Conservation (phyloP, 345 rosid species). For the Laguncularia racemosa region DNA sequence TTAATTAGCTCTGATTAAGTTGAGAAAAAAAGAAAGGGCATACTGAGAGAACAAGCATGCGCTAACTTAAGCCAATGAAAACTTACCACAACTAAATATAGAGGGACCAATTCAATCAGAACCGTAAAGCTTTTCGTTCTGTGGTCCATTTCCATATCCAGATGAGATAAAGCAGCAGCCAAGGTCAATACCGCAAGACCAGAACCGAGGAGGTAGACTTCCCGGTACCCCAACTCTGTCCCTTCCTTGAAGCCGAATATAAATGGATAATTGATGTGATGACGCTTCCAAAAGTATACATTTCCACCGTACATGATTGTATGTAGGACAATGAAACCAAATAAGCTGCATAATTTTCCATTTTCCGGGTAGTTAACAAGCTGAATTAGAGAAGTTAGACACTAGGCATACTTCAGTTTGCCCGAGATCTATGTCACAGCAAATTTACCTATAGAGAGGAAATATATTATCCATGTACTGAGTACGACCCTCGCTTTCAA, state of each 20-base stretch:
- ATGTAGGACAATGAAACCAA: conserved; percentile 59
- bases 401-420: not conserved
- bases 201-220: conserved; percentile 47
- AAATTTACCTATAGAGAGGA: conserved; percentile 59
- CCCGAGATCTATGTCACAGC: too few species aligned
- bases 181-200: conserved; percentile 52
- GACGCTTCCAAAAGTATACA: conserved; percentile 62
- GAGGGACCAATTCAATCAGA: conserved; percentile 61
- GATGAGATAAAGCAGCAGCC: conserved; percentile 45
- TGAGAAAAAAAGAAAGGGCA: too few species aligned
- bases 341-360: conserved; percentile 37
- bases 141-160: conserved; percentile 85
- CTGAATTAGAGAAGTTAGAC: not conserved
- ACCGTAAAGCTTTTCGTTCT: conserved; percentile 46
- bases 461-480: conserved; percentile 69
- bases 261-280: conserved; percentile 57
- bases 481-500: conserved; percentile 32
- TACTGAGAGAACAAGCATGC: too few species aligned
- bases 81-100: conserved; percentile 45
- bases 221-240: conserved; percentile 56
- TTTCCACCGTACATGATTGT: conserved; percentile 54
- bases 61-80: too few species aligned
- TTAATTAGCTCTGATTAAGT: not conserved
- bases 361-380: not conserved
- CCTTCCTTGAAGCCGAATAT: conserved; percentile 78